These are phyloP conservation scores for Gamsiella multidivaricata DNA, from an alignment of 192 early-diverging fungal species.

Conservation along the genomic window DNA sequence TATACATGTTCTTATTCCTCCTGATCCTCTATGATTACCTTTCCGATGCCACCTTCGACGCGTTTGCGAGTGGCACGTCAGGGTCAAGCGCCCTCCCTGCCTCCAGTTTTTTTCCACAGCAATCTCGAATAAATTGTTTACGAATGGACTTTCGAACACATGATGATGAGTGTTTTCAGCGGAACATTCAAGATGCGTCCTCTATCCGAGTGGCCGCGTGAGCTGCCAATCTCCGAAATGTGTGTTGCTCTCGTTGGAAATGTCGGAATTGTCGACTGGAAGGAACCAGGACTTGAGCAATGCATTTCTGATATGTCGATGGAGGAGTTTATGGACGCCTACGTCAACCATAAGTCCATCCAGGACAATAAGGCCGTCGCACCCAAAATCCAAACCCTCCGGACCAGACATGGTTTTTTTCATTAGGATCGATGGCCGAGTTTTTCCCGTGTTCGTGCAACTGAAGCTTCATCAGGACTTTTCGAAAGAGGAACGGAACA, in stretches of 20 bases:
- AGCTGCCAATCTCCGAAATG: neutral
- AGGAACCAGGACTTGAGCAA: constrained; percentile 2
- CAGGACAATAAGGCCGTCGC: neutral
- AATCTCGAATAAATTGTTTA: too few species aligned
- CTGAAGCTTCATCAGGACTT: constrained; percentile 8
- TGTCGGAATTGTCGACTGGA: constrained; percentile 10
- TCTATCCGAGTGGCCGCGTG: constrained; percentile 12
- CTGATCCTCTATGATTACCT: too few species aligned
- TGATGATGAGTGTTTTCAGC: constrained; percentile 13
- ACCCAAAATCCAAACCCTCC: constrained; percentile 6
- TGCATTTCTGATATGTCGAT: constrained; percentile 15
- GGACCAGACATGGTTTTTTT: constrained; percentile 24
- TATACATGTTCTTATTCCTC: too few species aligned
- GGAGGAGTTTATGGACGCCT: constrained; percentile 21
- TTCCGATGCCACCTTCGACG: too few species aligned
- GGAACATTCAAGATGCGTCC: neutral
- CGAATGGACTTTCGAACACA: constrained; percentile 5
- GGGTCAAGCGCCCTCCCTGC: too few species aligned
- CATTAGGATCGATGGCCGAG: constrained; percentile 7
- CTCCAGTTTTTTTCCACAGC: too few species aligned
- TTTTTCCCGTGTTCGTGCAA: constrained; percentile 18
- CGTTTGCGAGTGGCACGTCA: too few species aligned
- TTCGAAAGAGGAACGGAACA: neutral
- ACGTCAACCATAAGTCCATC: neutral
- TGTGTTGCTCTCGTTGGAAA: neutral